Conservation (phyloP, 257 asterid genomes). For the Linderniella brevidens region DNA sequence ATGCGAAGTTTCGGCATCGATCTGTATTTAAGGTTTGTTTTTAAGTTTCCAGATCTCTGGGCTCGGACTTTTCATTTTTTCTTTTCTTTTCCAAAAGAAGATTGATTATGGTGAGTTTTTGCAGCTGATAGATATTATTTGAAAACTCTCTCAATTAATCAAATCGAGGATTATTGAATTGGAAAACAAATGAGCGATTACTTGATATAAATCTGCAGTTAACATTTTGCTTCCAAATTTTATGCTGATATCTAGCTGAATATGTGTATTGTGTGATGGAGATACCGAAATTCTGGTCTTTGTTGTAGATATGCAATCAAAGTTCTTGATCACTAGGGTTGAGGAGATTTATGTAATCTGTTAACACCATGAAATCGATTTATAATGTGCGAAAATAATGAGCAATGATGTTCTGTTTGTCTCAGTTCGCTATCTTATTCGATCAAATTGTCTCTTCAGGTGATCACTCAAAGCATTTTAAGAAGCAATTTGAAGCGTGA, state of each 20-base stretch:
- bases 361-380: no score
- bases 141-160: not conserved
- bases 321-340: no score
- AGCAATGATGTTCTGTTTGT: not conserved
- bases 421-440: slow-evolving; percentile 9
- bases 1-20: slow-evolving; percentile 84
- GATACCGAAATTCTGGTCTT: no score
- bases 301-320: no score
- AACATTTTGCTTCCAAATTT: no score
- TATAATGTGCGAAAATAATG: no score
- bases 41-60: not conserved
- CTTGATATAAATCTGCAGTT: no score
- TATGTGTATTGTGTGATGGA: no score
- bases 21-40: slow-evolving; percentile 44
- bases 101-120: not conserved
- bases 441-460: slow-evolving; percentile 33
- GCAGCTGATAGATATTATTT: not conserved
- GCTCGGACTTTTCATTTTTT: slow-evolving; percentile 12
- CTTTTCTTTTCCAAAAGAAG: not conserved
- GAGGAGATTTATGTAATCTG: no score
- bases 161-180: no score
- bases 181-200: no score
- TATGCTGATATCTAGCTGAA: no score
- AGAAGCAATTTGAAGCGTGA: slow-evolving; percentile 32
- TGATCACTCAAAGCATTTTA: slow-evolving; percentile 35